Base-by-base conservation (phyloP, 805 yeast genomes). In the Cyberlindnera mrakii region DNA sequence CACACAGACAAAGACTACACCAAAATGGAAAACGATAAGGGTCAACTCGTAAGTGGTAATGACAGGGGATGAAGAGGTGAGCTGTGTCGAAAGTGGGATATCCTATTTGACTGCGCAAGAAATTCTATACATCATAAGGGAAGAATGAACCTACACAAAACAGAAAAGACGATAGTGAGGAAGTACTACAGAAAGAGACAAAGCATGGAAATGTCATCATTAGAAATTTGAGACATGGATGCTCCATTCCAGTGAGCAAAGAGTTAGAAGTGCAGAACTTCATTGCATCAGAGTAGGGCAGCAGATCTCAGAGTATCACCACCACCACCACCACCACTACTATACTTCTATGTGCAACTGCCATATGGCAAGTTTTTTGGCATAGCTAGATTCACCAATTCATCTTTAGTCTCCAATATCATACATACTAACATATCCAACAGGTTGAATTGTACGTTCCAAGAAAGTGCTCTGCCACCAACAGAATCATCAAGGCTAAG, bases 401-500 rank as follows among this genome's bases (percentile, higher is more conserved):
- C 33, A 30, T 30, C 33, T 35, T 14, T 15, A 17, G 14, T 18
- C 13, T 13, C n/a, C 17, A 9, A 15, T 30, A 7, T 23, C 10
- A 23, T n/a, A 17, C 9, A 20, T 52, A 54, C 56, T 48, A 49
- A 52, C 59, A 37, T 14, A 9, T 14, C 13, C 16, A 38, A 33
- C 45, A 54, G 97, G 97, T 93, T 76, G 99, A 93, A 84, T 89
- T 93, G 77, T 93, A 93, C 95, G 95, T 91, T 76, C 99, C 99
- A 81, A 88, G 99, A 85, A 93, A 93, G 82, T 93, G 99, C 83
- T 93, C 99, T 77, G 99, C 99, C 70, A 89, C 99, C 77, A 90
- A 89, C 96, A 89, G 97, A 82, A 89, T 93, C 79, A 90, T 93
- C 84, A 89, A 88, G 82, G 90, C 99, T 68, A 90, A 93, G 82